These are phyloP conservation scores for Talaromyces pinophilus DNA, from an alignment of 2,329 filamentous ascomycete genomes.

Conservation along the genomic window DNA sequence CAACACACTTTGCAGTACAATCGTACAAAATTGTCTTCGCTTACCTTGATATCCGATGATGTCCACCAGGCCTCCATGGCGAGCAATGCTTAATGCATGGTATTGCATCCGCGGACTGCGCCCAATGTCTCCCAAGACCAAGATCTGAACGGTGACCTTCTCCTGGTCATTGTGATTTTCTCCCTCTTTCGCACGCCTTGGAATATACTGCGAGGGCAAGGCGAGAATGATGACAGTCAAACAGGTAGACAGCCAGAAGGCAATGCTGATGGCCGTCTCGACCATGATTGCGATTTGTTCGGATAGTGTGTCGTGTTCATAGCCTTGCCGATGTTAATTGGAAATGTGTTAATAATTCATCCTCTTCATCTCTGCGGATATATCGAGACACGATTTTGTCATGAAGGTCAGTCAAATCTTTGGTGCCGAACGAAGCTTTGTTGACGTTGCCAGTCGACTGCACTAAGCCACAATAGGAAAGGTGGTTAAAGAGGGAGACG, in stretches of 20 bases:
- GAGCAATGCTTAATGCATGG: conserved; percentile 88
- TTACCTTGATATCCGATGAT: conserved; percentile 84
- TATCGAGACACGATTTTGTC: neutral
- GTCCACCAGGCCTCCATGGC: conserved; percentile 75
- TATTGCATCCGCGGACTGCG: conserved; percentile 98
- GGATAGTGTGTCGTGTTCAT: neutral
- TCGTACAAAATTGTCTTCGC: neutral
- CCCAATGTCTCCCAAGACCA: conserved; percentile 93
- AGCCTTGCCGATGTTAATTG: neutral
- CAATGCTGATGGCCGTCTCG: conserved; percentile 38
- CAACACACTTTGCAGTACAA: neutral
- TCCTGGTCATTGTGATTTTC: conserved; percentile 26
- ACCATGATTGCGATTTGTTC: conserved; percentile 33
- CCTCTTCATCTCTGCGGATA: neutral
- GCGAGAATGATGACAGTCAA: conserved; percentile 55
- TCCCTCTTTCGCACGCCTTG: conserved; percentile 31
- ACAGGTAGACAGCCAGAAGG: conserved; percentile 49
- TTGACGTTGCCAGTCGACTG: neutral
- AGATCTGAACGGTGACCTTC: conserved; percentile 67
- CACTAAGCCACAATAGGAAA: neutral
- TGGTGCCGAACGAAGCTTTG: neutral
- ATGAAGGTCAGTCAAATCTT: neutral
- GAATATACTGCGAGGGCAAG: conserved; percentile 55
- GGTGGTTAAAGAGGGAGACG: neutral
- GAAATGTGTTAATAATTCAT: neutral